These are phyloP conservation scores for Ramalina peruviana DNA, from an alignment of 495 filamentous ascomycete genomes.

Conservation along the genomic window DNA sequence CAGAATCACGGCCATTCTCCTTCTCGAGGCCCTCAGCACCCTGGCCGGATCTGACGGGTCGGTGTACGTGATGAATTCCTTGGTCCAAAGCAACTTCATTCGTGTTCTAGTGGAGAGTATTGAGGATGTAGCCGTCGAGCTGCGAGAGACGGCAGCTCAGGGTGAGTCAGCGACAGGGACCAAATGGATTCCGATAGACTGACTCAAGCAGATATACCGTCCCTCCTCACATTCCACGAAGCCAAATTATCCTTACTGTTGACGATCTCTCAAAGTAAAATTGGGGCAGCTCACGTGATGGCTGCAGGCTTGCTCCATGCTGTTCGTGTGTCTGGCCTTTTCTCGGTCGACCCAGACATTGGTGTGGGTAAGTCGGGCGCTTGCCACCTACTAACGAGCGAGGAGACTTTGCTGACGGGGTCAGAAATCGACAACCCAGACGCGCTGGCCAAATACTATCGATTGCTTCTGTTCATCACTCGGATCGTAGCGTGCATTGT, in stretches of 20 bases:
- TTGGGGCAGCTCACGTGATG: slow-evolving; percentile 66
- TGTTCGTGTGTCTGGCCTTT: slow-evolving; percentile 63
- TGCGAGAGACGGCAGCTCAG: slow-evolving; percentile 34
- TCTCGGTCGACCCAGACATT: slow-evolving; percentile 85
- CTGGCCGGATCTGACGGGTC: slow-evolving; percentile 52
- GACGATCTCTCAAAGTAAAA: slow-evolving; percentile 63
- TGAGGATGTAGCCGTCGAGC: slow-evolving; percentile 53
- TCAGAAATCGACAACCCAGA: slow-evolving; percentile 51
- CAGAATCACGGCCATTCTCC: slow-evolving; percentile 66
- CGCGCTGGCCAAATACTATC: slow-evolving; percentile 68
- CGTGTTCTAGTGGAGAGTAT: slow-evolving; percentile 76
- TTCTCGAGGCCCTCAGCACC: slow-evolving; percentile 56
- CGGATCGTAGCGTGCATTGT: slow-evolving; percentile 70
- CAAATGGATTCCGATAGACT: slow-evolving; percentile 10
- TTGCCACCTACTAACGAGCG: slow-evolving; percentile 5
- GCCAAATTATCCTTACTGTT: slow-evolving; percentile 74
- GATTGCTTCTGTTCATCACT: slow-evolving; percentile 64
- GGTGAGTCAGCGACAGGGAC: slow-evolving; percentile 26
- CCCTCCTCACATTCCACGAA: slow-evolving; percentile 50
- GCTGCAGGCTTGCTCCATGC: slow-evolving; percentile 81
- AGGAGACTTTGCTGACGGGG: slow-evolving; percentile 5
- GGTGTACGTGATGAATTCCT: slow-evolving; percentile 56
- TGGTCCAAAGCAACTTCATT: slow-evolving; percentile 79
- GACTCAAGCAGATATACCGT: slow-evolving; percentile 32
- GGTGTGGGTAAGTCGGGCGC: slow-evolving; percentile 47